Conservation (phyloP, 1,139 yeast species). For the Debaryomyces coudertii region DNA sequence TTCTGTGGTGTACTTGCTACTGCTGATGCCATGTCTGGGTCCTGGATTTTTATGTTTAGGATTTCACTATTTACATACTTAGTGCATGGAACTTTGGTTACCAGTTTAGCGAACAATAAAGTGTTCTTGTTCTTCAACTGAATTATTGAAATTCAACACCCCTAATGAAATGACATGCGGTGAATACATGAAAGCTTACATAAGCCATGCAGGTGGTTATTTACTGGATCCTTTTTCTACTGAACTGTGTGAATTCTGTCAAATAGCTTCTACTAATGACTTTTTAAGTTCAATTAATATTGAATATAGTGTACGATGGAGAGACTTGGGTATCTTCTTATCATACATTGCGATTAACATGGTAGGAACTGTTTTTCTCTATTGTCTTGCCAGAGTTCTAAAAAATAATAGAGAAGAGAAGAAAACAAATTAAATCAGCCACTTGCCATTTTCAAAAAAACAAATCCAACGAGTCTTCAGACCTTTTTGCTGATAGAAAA, state of each 20-base stretch:
- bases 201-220: slow-evolving; percentile 53
- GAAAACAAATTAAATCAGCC: too few species aligned
- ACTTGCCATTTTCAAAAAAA: too few species aligned
- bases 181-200: slow-evolving; percentile 51
- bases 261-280: slow-evolving; percentile 50
- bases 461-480: too few species aligned
- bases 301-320: slow-evolving; percentile 57
- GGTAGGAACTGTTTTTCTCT: slow-evolving; percentile 53
- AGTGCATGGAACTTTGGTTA: slow-evolving; percentile 35
- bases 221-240: slow-evolving; percentile 47
- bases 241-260: slow-evolving; percentile 55
- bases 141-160: slow-evolving; percentile 31
- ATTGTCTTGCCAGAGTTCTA: slow-evolving; percentile 81
- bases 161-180: slow-evolving; percentile 60
- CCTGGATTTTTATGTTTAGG: slow-evolving; percentile 63
- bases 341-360: slow-evolving; percentile 55
- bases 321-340: slow-evolving; percentile 65
- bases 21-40: slow-evolving; percentile 51
- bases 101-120: slow-evolving; percentile 29
- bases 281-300: slow-evolving; percentile 50
- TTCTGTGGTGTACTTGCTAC: slow-evolving; percentile 85
- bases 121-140: slow-evolving; percentile 32
- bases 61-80: slow-evolving; percentile 70
- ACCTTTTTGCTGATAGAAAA: too few species aligned
- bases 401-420: slow-evolving; percentile 34